Conservation (phyloP, 306 rosid species). For the Abrus pulchellus region DNA sequence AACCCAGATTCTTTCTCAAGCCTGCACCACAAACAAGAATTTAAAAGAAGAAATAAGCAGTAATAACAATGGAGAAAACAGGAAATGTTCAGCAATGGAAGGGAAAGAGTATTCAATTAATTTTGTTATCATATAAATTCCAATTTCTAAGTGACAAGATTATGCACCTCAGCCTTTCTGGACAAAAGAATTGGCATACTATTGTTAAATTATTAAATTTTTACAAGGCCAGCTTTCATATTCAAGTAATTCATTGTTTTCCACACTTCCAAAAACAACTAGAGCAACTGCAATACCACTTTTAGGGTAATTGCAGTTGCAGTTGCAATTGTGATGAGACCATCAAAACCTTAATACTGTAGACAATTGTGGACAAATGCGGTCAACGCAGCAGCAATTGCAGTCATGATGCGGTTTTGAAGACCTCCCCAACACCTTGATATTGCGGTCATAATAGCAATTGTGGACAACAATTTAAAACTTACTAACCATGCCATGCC, state of each 20-base stretch:
- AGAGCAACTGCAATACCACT: background rate
- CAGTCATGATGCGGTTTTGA: background rate
- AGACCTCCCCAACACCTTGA: too few species aligned
- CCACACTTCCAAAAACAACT: constrained; percentile 7
- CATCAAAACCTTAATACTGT: background rate
- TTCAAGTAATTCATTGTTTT: constrained; percentile 31
- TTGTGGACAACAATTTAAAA: background rate
- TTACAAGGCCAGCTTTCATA: constrained; percentile 2
- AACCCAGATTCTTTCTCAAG: constrained; percentile 94
- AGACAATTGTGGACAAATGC: background rate
- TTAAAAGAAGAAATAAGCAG: constrained; percentile 6
- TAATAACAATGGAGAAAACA: background rate
- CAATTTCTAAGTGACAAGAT: constrained; percentile 6
- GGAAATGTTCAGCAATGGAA: background rate
- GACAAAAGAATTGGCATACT: background rate
- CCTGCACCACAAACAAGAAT: constrained; percentile 49
- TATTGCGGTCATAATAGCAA: background rate
- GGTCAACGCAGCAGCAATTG: background rate
- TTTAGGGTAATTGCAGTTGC: background rate
- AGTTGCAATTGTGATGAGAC: background rate
- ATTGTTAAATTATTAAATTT: background rate
- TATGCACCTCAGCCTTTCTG: constrained; percentile 11
- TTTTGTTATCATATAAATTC: constrained; percentile 17
- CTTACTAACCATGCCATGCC: background rate
- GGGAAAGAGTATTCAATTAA: constrained; percentile 11